Evolutionary conservation across 169 alveolate species (phyloP).

Genomic region (Cryptosporidium bovis): DNA sequence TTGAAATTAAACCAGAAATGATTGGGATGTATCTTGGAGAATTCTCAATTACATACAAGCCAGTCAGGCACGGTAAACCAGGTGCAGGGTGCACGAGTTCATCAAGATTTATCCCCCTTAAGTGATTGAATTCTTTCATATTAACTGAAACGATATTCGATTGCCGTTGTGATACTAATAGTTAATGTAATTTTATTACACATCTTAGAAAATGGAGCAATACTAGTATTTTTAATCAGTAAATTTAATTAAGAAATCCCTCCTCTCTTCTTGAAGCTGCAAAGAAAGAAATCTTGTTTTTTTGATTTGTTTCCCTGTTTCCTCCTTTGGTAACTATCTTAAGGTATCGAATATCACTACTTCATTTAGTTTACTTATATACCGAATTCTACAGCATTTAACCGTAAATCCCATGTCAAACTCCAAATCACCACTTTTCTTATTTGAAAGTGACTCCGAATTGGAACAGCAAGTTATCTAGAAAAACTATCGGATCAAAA

Average conservation of each 20-base stretch:
- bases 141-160: no score
- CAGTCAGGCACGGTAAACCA: conserved; percentile 98
- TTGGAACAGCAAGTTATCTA: no score
- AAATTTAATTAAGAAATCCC: neutral
- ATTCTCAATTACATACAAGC: conserved; percentile 98
- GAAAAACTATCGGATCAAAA: no score
- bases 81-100: conserved; percentile 98
- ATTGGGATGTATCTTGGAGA: conserved; percentile 99
- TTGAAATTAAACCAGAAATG: conserved; percentile 99
- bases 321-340: no score
- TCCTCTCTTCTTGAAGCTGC: no score
- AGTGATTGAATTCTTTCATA: conserved; percentile 77
- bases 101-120: conserved; percentile 93
- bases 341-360: no score
- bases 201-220: neutral
- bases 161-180: no score
- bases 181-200: neutral
- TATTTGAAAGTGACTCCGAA: no score
- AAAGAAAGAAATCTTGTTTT: neutral
- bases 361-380: no score
- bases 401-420: no score
- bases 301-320: neutral
- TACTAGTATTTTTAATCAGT: neutral
- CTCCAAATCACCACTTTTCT: no score
- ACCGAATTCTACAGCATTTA: no score